These are phyloP conservation scores for Saposhnikovia divaricata DNA, from an alignment of 129 eudicot species.

Conservation along the genomic window DNA sequence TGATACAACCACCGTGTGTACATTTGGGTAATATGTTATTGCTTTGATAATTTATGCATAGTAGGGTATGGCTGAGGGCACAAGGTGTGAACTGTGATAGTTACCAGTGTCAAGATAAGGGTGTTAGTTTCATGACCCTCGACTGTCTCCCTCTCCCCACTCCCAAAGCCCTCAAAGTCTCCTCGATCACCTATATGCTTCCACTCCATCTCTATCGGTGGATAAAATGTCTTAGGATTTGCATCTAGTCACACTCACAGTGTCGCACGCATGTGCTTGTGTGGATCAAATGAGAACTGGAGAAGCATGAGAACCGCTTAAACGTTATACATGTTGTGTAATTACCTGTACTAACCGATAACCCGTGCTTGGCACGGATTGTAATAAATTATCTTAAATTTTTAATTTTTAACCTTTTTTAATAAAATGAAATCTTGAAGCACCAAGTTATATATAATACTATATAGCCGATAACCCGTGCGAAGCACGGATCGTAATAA, in stretches of 20 bases:
- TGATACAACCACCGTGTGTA: neutral
- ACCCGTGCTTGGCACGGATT: too few relatives aligned
- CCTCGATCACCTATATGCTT: neutral
- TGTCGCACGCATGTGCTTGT: neutral
- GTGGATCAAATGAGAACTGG: neutral
- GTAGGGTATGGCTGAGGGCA: neutral
- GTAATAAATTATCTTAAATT: too few relatives aligned
- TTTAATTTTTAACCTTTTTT: too few relatives aligned
- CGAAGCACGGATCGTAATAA: too few relatives aligned
- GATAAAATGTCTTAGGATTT: neutral
- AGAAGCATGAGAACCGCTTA: too few relatives aligned
- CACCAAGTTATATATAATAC: too few relatives aligned
- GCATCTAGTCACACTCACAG: neutral
- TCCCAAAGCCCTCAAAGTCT: neutral
- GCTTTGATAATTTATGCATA: neutral
- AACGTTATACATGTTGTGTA: too few relatives aligned
- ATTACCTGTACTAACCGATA: too few relatives aligned
- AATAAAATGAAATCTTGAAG: too few relatives aligned
- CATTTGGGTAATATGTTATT: neutral
- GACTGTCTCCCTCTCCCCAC: neutral
- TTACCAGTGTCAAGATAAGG: neutral
- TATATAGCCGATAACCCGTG: too few relatives aligned
- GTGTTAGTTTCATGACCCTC: neutral
- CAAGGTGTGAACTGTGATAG: neutral
- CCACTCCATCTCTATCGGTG: neutral